Evolutionary conservation across 2,329 filamentous ascomycete genomes (phyloP), one percentile per base, ranked within the genome.

Genomic region (Hypoxylon rubiginosum): DNA sequence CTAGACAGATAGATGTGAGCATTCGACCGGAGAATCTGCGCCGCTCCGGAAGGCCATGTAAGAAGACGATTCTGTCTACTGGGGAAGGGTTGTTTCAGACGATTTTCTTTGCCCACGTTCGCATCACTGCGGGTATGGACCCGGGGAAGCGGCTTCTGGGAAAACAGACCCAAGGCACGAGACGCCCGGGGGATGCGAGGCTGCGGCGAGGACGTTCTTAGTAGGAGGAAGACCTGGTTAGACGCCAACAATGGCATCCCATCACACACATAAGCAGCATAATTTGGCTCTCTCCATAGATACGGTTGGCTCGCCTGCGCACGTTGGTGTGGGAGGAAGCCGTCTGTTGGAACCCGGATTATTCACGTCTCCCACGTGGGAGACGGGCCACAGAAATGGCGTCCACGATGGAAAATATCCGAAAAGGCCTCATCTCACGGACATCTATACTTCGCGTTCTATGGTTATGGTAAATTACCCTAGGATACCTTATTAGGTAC

Each of bases 151-250:
- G 39, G 39, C 4, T 43, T 21, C 43, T 26, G 43, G 43, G 43
- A 24, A 36, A 24, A 43, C 15, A 58, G 43, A 24, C 41, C 45
- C 8, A 15, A 39, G 50, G 56, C 63, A 66, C 63, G 56, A 54
- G 63, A 64, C 36, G 32, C 15, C 36, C 9, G 43, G 45, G 21
- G n/a, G 26, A 60, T 68, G 66, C 66, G 57, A 68, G 66, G 62
- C 66, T 66, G 59, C 56, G 56, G 59, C 63, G 52, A 41, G 34
- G 32, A 49, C 34, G 30, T 13, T 24, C 17, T 19, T 41, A 24
- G 36, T 43, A 43, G 41, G 48, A 39, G 49, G 24, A 55, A 57
- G 45, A 61, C 28, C 39, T 49, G 62, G 62, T 56, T 61, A 56
- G 52, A 56, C 19, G 48, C 51, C 15, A 53, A 30, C 46, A 39